Evolutionary conservation across 73 alveolate genomes (phyloP).

Genomic region (Effrenium voratum): DNA sequence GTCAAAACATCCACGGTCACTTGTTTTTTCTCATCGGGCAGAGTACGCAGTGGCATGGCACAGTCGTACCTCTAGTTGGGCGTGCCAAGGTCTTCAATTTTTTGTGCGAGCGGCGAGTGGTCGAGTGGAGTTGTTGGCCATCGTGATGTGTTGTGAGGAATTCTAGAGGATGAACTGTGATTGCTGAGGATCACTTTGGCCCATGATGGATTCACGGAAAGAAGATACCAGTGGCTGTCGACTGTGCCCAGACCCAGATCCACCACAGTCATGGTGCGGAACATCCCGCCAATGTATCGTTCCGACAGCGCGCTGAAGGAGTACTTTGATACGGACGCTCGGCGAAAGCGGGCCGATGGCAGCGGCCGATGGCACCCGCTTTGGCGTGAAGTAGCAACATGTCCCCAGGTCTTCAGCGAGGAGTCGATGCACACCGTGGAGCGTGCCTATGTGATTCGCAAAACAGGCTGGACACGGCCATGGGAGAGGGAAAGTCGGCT

Average conservation of each 20-base stretch:
- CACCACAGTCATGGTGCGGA: constrained; percentile 77
- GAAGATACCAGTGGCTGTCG: constrained; percentile 70
- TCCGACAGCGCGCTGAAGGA: constrained; percentile 90
- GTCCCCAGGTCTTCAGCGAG: constrained; percentile 55
- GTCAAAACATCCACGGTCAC: too few relatives aligned
- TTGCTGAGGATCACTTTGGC: constrained; percentile 51
- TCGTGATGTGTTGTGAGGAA: too few relatives aligned
- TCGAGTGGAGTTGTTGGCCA: too few relatives aligned
- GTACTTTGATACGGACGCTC: constrained; percentile 56
- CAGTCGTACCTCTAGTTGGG: too few relatives aligned
- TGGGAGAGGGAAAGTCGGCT: not conserved
- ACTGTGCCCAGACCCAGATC: constrained; percentile 67
- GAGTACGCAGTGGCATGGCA: too few relatives aligned
- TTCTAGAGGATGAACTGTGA: too few relatives aligned
- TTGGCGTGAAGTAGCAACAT: not conserved
- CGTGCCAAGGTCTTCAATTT: too few relatives aligned
- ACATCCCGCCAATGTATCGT: constrained; percentile 89
- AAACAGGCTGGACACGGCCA: constrained; percentile 25
- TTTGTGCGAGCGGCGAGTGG: too few relatives aligned
- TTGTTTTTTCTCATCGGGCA: too few relatives aligned
- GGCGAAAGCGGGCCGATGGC: not conserved
- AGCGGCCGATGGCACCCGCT: not conserved
- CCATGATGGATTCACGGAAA: constrained; percentile 82
- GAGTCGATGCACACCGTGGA: constrained; percentile 82
- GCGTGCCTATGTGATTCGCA: constrained; percentile 90